These are phyloP conservation scores for Citrullus amarus DNA, from an alignment of 306 rosid genomes.

Conservation along the genomic window DNA sequence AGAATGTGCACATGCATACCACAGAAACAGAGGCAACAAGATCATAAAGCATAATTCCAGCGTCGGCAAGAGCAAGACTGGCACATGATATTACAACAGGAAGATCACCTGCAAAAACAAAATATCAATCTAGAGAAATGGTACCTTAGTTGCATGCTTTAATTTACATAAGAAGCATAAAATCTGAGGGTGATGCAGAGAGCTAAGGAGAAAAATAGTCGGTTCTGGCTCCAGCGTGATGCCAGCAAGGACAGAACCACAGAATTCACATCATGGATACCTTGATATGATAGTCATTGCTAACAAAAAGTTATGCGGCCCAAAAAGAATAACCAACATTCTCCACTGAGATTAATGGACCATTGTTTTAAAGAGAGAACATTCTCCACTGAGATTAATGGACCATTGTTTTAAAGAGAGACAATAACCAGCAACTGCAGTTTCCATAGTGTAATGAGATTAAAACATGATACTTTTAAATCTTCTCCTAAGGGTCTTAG, in stretches of 20 bases:
- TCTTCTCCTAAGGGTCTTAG: neutral
- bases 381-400: neutral
- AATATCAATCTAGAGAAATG: neutral
- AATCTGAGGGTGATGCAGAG: neutral
- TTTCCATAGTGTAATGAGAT: neutral
- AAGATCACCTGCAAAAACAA: conserved; percentile 58
- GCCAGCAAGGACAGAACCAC: neutral
- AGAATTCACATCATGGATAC: neutral
- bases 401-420: neutral
- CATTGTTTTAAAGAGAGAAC: neutral
- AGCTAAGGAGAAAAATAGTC: neutral
- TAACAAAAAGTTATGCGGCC: neutral
- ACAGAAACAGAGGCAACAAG: conserved; percentile 92
- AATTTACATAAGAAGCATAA: neutral
- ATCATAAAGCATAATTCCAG: conserved; percentile 92
- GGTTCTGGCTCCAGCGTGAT: neutral
- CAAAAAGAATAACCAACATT: neutral
- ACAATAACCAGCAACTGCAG: neutral
- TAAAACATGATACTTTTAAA: neutral
- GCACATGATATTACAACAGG: conserved; percentile 93
- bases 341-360: neutral
- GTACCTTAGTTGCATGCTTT: conserved; percentile 10
- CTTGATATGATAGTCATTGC: neutral
- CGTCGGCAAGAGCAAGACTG: conserved; percentile 96
- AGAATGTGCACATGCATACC: conserved; percentile 39